Evolutionary conservation across 139 green algal genomes (phyloP), one percentile per base, ranked within the genome.

Genomic region (Volvox reticuliferus): DNA sequence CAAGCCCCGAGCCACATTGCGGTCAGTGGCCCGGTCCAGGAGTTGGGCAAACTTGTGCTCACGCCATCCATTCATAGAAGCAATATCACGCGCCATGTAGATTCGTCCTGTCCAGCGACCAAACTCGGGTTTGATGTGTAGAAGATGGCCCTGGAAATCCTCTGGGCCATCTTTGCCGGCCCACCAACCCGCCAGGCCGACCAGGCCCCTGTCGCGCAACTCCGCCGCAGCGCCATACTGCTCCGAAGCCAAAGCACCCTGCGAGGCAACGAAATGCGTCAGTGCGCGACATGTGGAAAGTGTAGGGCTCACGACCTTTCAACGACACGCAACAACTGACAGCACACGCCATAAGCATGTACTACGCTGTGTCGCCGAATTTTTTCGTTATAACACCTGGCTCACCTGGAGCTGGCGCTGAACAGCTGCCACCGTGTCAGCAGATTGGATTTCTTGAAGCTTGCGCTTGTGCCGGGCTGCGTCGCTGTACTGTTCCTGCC

Each of bases 181-280:
- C 97, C 97, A 99, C 97, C 97, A 99, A 35, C 97, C 97, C 36
- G 95, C 28, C 77, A 98, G 79, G 5, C 94, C 87, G 20, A 89
- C 88, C 2, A 91, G 79, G 32, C 93, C 94, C 30, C 92, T 73
- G 91, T 99, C 97, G 17, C 96, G 82, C 63, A 99, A 86, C 61
- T 55, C 50, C 1, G 96, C 96, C 9, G 97, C 97, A 12, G 89
- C 88, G 21, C 44, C 89, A 77, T 97, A 98, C n/a, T 92, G 62
- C 93, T 98, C 97, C 24, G 91, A 35, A 18, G 89, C 67, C 65
- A 98, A 77, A 1, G 78, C 37, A 32, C 63, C 32, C 28, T 94
- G 21, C 71, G 12, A 28, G 65, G 65, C 65, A 73, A 73, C 65
- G 65, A 55, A 55, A 55, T 55, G 44, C 5, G 44, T 55, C 44